Evolutionary conservation across 257 asterid genomes (phyloP).

Genomic region (Plantago ovata): DNA sequence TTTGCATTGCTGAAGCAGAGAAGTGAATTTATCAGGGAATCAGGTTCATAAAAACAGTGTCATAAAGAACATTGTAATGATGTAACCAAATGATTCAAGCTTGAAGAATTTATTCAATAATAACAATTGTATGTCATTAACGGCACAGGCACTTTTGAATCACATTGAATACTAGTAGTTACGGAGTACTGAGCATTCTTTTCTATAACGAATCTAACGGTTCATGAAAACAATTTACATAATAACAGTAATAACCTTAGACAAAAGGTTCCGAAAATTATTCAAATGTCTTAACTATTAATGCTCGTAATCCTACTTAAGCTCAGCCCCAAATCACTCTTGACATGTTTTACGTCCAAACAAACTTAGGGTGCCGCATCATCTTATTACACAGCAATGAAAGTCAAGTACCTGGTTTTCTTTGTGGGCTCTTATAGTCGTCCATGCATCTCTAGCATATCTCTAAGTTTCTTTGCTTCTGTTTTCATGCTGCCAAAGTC

Average conservation of each 20-base stretch:
- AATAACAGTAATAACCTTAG: neutral
- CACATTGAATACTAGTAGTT: too few species aligned
- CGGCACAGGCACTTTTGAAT: too few species aligned
- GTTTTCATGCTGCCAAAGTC: slow-evolving; percentile 53
- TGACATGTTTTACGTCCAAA: neutral
- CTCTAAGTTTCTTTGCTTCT: slow-evolving; percentile 71
- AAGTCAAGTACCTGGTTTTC: slow-evolving; percentile 21
- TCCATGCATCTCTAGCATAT: slow-evolving; percentile 63
- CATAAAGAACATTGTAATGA: too few species aligned
- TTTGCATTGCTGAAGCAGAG: too few species aligned
- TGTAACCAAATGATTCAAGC: too few species aligned
- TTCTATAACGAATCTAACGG: too few species aligned
- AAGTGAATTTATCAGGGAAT: too few species aligned
- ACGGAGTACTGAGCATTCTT: too few species aligned
- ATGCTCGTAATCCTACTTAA: neutral
- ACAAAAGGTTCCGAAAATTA: neutral
- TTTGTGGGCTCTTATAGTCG: slow-evolving; percentile 31
- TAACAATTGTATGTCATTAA: too few species aligned
- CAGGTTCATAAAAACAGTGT: too few species aligned
- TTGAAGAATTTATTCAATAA: too few species aligned
- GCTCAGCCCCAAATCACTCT: neutral
- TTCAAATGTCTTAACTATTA: neutral
- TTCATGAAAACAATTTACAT: too few species aligned
- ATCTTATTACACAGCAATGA: slow-evolving; percentile 1
- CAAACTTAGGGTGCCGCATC: slow-evolving; percentile 4